Percentiles rank a stretch among this genome's conserved stretches.
Evolutionary conservation across 768 basidiomycete genomes (phyloP).

Genomic region (Hygrophoropsis aurantiaca): DNA sequence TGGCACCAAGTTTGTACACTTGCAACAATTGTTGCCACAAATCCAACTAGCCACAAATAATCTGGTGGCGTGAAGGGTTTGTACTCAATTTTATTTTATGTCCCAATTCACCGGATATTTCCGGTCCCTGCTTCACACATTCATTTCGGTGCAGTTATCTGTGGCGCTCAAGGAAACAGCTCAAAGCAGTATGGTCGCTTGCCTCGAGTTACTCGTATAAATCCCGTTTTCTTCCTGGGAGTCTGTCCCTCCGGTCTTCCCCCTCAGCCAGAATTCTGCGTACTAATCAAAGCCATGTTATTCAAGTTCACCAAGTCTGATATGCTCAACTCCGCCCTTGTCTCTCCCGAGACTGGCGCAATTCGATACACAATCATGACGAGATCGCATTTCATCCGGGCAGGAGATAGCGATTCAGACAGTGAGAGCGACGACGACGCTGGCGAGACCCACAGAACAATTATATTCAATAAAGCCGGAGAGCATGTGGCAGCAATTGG

Average conservation of each 20-base stretch:
- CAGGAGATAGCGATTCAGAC: conserved; percentile 25
- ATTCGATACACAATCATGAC: conserved; percentile 52
- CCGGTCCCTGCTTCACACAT: too few species aligned
- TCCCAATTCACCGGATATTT: too few species aligned
- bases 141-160: too few species aligned
- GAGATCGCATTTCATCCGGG: conserved; percentile 28
- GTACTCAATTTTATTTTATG: too few species aligned
- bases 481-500: conserved; percentile 43
- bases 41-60: too few species aligned
- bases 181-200: too few species aligned
- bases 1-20: too few species aligned
- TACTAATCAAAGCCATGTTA: conserved; percentile 46
- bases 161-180: too few species aligned
- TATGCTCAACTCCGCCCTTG: conserved; percentile 55
- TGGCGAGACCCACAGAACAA: conserved; percentile 38
- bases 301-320: conserved; percentile 59
- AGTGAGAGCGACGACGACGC: conserved; percentile 26
- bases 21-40: too few species aligned
- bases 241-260: not conserved
- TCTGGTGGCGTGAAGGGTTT: too few species aligned
- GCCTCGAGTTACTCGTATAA: not conserved
- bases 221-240: not conserved
- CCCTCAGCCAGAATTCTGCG: not conserved
- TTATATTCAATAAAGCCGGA: conserved; percentile 43
- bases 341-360: conserved; percentile 52